Percentiles rank a stretch among this genome's conserved stretches.
Conservation (phyloP, 192 early-diverging fungal genomes). For the Spinellus fusiger region DNA sequence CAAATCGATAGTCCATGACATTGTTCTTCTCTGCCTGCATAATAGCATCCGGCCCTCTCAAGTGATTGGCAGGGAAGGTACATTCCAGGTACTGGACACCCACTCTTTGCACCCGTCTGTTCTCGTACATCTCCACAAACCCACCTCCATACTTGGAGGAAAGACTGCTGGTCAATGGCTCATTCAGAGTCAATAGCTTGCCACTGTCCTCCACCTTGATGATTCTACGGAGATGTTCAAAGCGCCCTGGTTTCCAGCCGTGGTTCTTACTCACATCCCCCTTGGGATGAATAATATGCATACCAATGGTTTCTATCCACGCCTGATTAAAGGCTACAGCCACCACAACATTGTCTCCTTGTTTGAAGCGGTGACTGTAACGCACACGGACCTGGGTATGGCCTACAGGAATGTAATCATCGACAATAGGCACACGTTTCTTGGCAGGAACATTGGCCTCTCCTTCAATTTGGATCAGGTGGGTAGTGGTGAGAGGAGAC, state of each 20-base stretch:
- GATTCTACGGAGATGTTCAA: constrained; percentile 33
- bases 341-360: constrained; percentile 35
- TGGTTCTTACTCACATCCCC: constrained; percentile 18
- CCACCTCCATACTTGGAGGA: constrained; percentile 33
- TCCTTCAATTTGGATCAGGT: constrained; percentile 32
- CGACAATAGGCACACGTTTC: constrained; percentile 24
- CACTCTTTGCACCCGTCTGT: constrained; percentile 21
- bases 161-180: constrained; percentile 35
- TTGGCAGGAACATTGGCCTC: constrained; percentile 17
- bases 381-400: constrained; percentile 7
- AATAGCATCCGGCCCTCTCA: constrained; percentile 21
- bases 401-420: constrained; percentile 39
- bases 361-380: constrained; percentile 6
- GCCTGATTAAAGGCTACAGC: constrained; percentile 31
- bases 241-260: constrained; percentile 33
- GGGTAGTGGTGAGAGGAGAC: constrained; percentile 19
- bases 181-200: constrained; percentile 28
- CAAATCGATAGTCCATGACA: constrained; percentile 40
- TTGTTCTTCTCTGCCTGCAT: constrained; percentile 32
- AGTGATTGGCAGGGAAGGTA: constrained; percentile 27
- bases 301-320: constrained; percentile 39
- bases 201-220: constrained; percentile 19
- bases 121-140: constrained; percentile 31
- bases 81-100: constrained; percentile 38
- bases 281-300: constrained; percentile 39